Evolutionary conservation across 106 monocot genomes (phyloP).

Genomic region (Narthecium ossifragum): DNA sequence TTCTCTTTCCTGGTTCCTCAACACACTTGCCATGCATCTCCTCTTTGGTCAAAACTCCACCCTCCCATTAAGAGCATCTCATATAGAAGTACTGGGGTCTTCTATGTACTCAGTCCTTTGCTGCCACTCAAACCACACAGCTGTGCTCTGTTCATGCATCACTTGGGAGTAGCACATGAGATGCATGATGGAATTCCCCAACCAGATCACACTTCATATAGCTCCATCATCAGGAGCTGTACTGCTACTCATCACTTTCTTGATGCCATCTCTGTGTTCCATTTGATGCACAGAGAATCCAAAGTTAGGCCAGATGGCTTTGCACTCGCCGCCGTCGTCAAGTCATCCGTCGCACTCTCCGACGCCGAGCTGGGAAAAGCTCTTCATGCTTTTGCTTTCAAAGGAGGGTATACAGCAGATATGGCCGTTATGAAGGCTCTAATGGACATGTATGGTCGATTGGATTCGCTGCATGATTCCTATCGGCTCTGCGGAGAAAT

Average conservation of each 20-base stretch:
- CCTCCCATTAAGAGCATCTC: no score
- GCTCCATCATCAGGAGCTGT: slow-evolving; percentile 11
- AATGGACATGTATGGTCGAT: slow-evolving; percentile 51
- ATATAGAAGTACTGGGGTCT: no score
- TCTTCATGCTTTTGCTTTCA: slow-evolving; percentile 44
- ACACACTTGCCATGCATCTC: no score
- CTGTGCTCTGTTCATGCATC: neutral
- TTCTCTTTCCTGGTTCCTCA: no score
- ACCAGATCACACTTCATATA: slow-evolving; percentile 15
- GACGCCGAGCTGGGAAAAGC: slow-evolving; percentile 10
- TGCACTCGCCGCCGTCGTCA: slow-evolving; percentile 36
- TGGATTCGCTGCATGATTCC: slow-evolving; percentile 26
- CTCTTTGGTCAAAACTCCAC: no score
- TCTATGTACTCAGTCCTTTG: no score
- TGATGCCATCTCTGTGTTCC: slow-evolving; percentile 17
- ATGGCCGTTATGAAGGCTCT: slow-evolving; percentile 36
- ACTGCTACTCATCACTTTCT: slow-evolving; percentile 5
- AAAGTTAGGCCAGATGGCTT: slow-evolving; percentile 22
- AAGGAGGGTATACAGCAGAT: slow-evolving; percentile 1
- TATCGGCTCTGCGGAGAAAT: slow-evolving; percentile 24
- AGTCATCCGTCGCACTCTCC: slow-evolving; percentile 24
- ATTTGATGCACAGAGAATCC: slow-evolving; percentile 11
- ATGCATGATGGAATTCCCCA: slow-evolving; percentile 28
- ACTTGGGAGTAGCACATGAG: neutral
- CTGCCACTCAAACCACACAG: no score